Conservation (phyloP, 2,329 filamentous ascomycete species). For the Colletotrichum tabaci region DNA sequence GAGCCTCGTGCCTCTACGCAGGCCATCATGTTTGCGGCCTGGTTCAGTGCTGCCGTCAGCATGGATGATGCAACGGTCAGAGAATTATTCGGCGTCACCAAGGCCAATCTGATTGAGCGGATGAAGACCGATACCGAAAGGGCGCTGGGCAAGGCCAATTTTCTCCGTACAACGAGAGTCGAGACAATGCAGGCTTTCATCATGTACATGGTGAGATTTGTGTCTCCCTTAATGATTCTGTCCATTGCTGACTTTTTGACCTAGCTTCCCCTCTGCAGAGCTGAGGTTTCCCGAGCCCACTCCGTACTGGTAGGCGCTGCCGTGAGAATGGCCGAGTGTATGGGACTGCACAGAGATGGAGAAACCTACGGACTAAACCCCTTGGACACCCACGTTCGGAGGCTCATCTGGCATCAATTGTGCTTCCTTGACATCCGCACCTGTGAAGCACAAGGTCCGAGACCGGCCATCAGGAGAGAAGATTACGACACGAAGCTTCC, state of each 20-base stretch:
- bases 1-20: constrained; percentile 77
- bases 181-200: constrained; percentile 84
- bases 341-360: constrained; percentile 82
- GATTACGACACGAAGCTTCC: constrained; percentile 84
- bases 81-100: constrained; percentile 67
- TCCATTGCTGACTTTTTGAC: constrained; percentile 43
- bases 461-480: constrained; percentile 78
- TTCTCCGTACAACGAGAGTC: constrained; percentile 77
- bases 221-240: background rate
- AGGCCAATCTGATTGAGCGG: constrained; percentile 71
- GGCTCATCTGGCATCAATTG: constrained; percentile 83
- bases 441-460: constrained; percentile 81
- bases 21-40: constrained; percentile 77
- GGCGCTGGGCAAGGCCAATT: constrained; percentile 78
- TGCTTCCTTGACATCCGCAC: constrained; percentile 84
- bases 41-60: constrained; percentile 79
- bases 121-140: constrained; percentile 78
- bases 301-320: constrained; percentile 80
- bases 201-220: constrained; percentile 77
- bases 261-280: constrained; percentile 79
- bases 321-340: constrained; percentile 82
- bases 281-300: constrained; percentile 80
- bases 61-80: constrained; percentile 69
- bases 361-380: constrained; percentile 75
- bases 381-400: constrained; percentile 79